Base-by-base conservation (phyloP, 2,329 filamentous ascomycete genomes). In the Aspergillus arachidicola region DNA sequence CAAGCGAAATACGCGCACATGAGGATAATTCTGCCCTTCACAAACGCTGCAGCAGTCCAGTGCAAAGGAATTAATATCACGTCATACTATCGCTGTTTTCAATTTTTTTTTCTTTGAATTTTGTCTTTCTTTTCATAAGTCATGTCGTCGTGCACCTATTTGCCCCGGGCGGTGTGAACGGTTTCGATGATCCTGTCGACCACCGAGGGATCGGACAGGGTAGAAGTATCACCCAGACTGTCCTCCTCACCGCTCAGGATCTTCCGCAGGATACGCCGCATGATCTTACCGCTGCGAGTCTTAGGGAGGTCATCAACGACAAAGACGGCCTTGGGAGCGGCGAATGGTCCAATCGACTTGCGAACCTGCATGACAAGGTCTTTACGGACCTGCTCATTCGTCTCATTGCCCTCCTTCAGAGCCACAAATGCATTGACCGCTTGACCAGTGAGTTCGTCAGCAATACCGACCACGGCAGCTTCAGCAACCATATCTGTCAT, bases 261-360 rank as follows among this genome's bases (percentile, higher is more conserved):
- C 92, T 99, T 99, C 73, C 95, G 87, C 83, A 99, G 81, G 75
- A 99, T 96, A 68, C 95, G 89, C 67, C 95, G 88, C 95, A 99
- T 99, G 75, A 99, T 99, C 90, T 99, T 99, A 69, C 95, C 95
- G 71, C 92, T 96, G 71, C 95, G 87, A 43, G 95, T 99, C 89
- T 99, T 98, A 73, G 95, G 95, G 68, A 99, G 86, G 77, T 99
- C 95, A 3, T 93, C 91, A 51, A 99, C 91, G 60, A 96, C 87
- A 77, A 89, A 95, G 67, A 99, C 90, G 23, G 91, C 91, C 85
- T 98, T 99, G 68, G 95, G 95, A 36, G 95, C 94, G 4, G 95
- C 95, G 76, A 99, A 99, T 4, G 95, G 95, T 14, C 95, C 95
- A 75, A 99, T 99, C 69, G 92, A 96, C 86, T 96, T 96, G 76